A percentile compares a stretch with the other conserved stretches of the same genome.
phyloP scores from a whole-genome alignment of 352 stramenopile species.

The Aphanomyces astaci region DNA sequence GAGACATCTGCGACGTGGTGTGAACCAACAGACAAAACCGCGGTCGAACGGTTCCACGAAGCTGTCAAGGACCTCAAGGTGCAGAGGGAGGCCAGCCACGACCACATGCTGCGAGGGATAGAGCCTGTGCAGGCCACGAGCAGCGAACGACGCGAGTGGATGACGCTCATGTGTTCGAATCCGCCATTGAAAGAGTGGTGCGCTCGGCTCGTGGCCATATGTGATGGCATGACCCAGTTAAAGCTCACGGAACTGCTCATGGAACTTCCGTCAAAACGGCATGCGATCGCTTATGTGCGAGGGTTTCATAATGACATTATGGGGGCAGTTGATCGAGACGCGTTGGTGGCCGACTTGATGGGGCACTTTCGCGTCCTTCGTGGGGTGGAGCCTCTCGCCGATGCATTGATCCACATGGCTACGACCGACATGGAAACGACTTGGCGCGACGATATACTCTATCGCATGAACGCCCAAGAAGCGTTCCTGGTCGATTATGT shows the following conservation, averaged over 20 bases:
- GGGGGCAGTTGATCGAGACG: constrained; percentile 41
- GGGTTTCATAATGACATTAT: constrained; percentile 46
- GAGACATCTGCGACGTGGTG: constrained; percentile 24
- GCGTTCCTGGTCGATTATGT: constrained; percentile 38
- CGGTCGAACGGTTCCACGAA: constrained; percentile 32
- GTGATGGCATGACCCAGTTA: constrained; percentile 74
- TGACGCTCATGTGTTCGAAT: constrained; percentile 46
- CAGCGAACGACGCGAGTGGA: constrained; percentile 40
- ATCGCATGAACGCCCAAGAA: constrained; percentile 27
- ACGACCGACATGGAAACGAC: constrained; percentile 61
- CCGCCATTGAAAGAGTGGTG: constrained; percentile 39
- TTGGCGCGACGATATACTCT: constrained; percentile 9
- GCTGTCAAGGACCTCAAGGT: constrained; percentile 29
- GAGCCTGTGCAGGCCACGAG: constrained; percentile 61
- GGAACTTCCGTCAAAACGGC: constrained; percentile 87
- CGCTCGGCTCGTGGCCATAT: constrained; percentile 47
- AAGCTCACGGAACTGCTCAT: constrained; percentile 82
- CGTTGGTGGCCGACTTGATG: constrained; percentile 50
- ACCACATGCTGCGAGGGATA: constrained; percentile 54
- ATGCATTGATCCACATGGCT: constrained; percentile 45
- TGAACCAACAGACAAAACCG: constrained; percentile 1
- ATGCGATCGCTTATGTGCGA: constrained; percentile 73
- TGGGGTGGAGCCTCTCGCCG: constrained; percentile 41
- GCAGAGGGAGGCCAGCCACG: constrained; percentile 31
- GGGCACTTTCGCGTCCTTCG: constrained; percentile 77